Base-by-base conservation (phyloP, 2,329 filamentous ascomycete species). In the Sarocladium strictum region DNA sequence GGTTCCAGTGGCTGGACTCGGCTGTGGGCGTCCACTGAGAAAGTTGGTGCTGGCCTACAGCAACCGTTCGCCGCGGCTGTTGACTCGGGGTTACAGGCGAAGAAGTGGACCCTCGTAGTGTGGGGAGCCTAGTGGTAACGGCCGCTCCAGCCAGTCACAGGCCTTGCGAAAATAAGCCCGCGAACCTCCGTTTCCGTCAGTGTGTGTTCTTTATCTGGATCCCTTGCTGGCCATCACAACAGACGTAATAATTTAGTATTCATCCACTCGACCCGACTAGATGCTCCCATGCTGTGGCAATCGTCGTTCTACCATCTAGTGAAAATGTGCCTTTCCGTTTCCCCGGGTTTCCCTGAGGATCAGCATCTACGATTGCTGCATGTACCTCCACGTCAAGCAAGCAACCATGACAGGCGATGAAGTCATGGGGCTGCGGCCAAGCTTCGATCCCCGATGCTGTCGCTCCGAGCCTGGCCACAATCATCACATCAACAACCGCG, bases 11-110 rank as follows among this genome's bases (percentile, higher is more conserved):
- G 35, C n/a, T 29, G 27, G 43, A 17, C 47, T 51, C 47, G 47
- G 47, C 47, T 51, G 12, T 17, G 17, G 43, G 21, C n/a, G 43
- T 33, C n/a, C 23, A 23, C 23, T 33, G 47, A 14, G 3, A n/a
- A n/a, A n/a, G n/a, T n/a, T n/a, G n/a, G n/a, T n/a, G n/a, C n/a
- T n/a, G n/a, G n/a, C n/a, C n/a, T n/a, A n/a, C n/a, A n/a, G n/a
- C n/a, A 23, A n/a, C 26, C 5, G 47, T 51, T 51, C 47, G 47
- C 47, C 47, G 47, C 47, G 47, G 47, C 47, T 51, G 47, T 51
- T 51, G 47, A 51, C 47, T 51, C 47, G 47, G 47, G 11, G 47
- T n/a, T 47, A n/a, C n/a, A n/a, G n/a, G n/a, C n/a, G n/a, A n/a
- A n/a, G n/a, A n/a, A n/a, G n/a, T n/a, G n/a, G n/a, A n/a, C n/a